Percentiles rank a stretch among this genome's conserved stretches.
Evolutionary conservation across 805 yeast species (phyloP).

Genomic region (Scheffersomyces coipomensis): DNA sequence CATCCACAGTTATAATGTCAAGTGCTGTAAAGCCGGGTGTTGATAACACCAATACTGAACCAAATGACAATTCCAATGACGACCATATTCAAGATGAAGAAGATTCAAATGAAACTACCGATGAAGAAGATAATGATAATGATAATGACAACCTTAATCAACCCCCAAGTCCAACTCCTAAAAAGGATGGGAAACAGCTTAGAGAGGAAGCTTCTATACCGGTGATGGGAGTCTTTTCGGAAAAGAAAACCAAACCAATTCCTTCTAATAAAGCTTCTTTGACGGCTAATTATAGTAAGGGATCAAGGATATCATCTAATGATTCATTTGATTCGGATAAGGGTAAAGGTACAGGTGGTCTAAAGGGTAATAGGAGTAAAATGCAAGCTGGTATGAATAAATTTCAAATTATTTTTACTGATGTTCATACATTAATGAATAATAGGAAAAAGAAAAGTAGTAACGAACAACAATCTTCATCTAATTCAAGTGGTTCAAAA

Average conservation of each 20-base stretch:
- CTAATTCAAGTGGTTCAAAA: neutral
- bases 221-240: conserved; percentile 39
- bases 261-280: neutral
- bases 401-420: conserved; percentile 47
- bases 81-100: conserved; percentile 1
- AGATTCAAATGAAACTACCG: conserved; percentile 5
- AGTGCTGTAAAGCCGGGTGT: conserved; percentile 22
- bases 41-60: neutral
- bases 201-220: conserved; percentile 21
- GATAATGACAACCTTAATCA: conserved; percentile 3
- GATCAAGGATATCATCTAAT: too few species aligned
- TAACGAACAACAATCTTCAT: neutral
- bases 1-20: conserved; percentile 41
- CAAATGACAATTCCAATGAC: neutral
- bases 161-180: conserved; percentile 42
- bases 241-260: conserved; percentile 7
- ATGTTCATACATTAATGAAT: conserved; percentile 29
- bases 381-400: conserved; percentile 43
- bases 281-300: neutral
- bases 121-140: conserved; percentile 6
- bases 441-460: conserved; percentile 12
- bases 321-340: too few species aligned
- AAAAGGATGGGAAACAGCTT: conserved; percentile 16
- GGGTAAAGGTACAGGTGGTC: neutral
- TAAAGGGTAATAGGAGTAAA: conserved; percentile 17